phyloP scores from a whole-genome alignment of 1,139 yeast genomes.

The Geotrichum macrosporum region DNA sequence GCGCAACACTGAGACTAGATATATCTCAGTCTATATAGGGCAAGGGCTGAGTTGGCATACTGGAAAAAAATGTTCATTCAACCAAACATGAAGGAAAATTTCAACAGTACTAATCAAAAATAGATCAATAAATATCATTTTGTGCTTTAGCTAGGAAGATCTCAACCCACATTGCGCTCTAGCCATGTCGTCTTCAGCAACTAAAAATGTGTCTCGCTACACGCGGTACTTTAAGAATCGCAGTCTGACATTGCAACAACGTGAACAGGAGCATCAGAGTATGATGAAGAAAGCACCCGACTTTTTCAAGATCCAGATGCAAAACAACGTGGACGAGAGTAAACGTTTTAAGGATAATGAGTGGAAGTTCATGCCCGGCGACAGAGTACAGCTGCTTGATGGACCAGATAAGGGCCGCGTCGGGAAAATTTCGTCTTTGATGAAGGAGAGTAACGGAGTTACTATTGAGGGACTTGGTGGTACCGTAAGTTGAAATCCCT shows the following conservation, averaged over 20 bases:
- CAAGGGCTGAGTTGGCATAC: conserved; percentile 3
- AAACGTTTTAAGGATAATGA: conserved; percentile 43
- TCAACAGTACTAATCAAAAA: not conserved
- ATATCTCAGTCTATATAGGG: not conserved
- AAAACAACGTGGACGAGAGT: conserved; percentile 29
- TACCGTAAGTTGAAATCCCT: conserved; percentile 39
- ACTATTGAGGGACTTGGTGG: conserved; percentile 56
- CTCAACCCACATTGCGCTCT: no score
- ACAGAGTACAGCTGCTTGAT: conserved; percentile 57
- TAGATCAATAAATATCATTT: no score
- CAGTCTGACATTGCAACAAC: conserved; percentile 12
- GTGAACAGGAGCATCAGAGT: conserved; percentile 6
- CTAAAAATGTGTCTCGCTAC: conserved; percentile 14
- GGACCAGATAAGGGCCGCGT: conserved; percentile 73
- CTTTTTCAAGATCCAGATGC: conserved; percentile 15
- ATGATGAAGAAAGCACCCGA: conserved; percentile 13
- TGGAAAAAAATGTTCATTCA: conserved; percentile 1
- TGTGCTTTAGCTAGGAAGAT: no score
- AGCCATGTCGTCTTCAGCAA: conserved; percentile 10
- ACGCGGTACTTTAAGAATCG: conserved; percentile 15
- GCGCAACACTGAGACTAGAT: conserved; percentile 4
- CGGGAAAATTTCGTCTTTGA: conserved; percentile 51
- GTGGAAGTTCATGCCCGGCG: conserved; percentile 57
- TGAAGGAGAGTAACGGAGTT: conserved; percentile 48
- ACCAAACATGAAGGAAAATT: conserved; percentile 4